These are phyloP conservation scores for Akanthomyces lecanii DNA, from an alignment of 2,329 filamentous ascomycete genomes.

Conservation along the genomic window DNA sequence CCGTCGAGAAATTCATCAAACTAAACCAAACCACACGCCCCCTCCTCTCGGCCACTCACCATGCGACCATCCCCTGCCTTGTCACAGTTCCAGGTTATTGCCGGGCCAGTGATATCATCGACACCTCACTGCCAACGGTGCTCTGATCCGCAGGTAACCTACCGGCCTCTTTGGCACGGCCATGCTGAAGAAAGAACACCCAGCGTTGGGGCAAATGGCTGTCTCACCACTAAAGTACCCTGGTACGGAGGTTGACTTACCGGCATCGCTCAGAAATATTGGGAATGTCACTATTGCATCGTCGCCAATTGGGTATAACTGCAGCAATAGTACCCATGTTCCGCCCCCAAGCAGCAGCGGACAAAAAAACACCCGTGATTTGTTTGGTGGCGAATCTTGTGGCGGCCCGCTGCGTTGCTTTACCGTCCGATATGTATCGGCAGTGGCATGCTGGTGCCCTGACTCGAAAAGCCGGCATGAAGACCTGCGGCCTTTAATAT, in stretches of 20 bases:
- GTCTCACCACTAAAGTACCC: not conserved
- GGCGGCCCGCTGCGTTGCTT: not conserved
- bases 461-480: not conserved
- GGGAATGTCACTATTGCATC: slow-evolving; percentile 1
- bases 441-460: not conserved
- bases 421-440: not conserved
- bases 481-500: not conserved
- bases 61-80: slow-evolving; percentile 14
- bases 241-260: not conserved
- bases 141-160: not conserved
- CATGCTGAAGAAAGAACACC: not conserved
- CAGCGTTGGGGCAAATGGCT: not conserved
- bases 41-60: not conserved
- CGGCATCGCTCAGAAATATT: slow-evolving; percentile 4
- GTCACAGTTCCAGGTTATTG: slow-evolving; percentile 17
- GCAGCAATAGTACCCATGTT: slow-evolving; percentile 11
- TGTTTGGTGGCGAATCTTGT: not conserved
- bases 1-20: not conserved
- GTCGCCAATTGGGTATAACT: not conserved
- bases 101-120: slow-evolving; percentile 13
- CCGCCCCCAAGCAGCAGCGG: slow-evolving; percentile 9
- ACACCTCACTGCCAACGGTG: not conserved
- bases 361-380: not conserved
- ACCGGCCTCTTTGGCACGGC: not conserved
- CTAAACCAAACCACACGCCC: not conserved